These are phyloP conservation scores for Zygnema circumcarinatum DNA, from an alignment of 139 green algal species.

Conservation along the genomic window DNA sequence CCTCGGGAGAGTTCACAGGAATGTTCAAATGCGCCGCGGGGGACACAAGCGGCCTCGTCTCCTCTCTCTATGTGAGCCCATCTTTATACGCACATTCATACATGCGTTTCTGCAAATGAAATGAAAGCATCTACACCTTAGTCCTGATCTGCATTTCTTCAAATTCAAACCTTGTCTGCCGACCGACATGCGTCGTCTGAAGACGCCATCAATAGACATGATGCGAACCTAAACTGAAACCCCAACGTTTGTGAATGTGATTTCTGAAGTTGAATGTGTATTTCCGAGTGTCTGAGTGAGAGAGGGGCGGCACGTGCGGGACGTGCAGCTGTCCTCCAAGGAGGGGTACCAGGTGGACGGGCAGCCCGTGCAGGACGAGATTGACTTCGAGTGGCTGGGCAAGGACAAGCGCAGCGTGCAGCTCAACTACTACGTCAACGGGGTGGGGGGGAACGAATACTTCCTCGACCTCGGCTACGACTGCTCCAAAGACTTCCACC, in stretches of 20 bases:
- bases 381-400: constrained; percentile 50
- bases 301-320: not conserved
- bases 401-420: constrained; percentile 25
- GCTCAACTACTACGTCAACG: constrained; percentile 50
- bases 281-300: not conserved
- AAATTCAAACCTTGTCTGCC: no score
- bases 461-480: constrained; percentile 38
- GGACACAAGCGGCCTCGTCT: constrained; percentile 37
- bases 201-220: no score
- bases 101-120: no score
- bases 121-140: no score
- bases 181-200: no score
- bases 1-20: constrained; percentile 1
- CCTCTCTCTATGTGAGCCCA: constrained; percentile 36
- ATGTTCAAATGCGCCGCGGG: constrained; percentile 24
- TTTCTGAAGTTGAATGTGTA: not conserved
- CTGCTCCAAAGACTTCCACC: constrained; percentile 43
- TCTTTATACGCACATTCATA: no score
- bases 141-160: no score
- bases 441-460: constrained; percentile 14
- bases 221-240: not conserved
- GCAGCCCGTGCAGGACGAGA: constrained; percentile 41
- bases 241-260: not conserved
- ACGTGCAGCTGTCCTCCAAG: not conserved
- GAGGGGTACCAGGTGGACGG: not conserved